Evolutionary conservation across 768 basidiomycete genomes (phyloP).

Genomic region (Lentinula raphanica): DNA sequence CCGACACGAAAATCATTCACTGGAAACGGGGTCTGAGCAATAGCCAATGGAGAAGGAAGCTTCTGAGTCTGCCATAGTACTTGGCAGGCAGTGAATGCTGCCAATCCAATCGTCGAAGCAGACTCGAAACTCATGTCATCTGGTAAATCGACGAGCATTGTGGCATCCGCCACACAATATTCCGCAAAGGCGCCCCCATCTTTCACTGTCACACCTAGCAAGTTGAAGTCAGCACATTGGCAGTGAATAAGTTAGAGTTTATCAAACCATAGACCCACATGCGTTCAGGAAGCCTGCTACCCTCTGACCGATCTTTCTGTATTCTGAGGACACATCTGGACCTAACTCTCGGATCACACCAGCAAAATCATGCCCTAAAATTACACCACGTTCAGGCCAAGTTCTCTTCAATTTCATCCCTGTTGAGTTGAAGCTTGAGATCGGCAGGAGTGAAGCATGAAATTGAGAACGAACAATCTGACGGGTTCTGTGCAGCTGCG

Average conservation of each 20-base stretch:
- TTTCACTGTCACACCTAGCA: not conserved
- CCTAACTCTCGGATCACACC: conserved; percentile 8
- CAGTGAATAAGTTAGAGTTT: not conserved
- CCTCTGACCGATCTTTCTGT: conserved; percentile 3
- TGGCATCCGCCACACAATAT: conserved; percentile 16
- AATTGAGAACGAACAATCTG: conserved; percentile 6
- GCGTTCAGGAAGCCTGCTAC: conserved; percentile 9
- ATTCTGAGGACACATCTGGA: conserved; percentile 4
- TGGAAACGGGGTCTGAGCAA: conserved; percentile 9
- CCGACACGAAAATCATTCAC: conserved; percentile 1
- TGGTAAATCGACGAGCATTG: conserved; percentile 11
- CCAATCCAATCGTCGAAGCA: conserved; percentile 12
- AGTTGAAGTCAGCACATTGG: not conserved
- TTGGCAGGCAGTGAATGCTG: conserved; percentile 15
- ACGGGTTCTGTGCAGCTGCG: conserved; percentile 13
- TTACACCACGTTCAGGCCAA: not conserved
- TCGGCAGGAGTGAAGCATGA: not conserved
- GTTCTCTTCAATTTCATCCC: conserved; percentile 1
- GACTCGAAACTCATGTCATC: conserved; percentile 13
- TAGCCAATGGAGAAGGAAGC: conserved; percentile 12
- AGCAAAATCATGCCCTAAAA: conserved; percentile 10
- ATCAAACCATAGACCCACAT: not conserved
- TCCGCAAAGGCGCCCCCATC: conserved; percentile 11
- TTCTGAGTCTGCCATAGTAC: conserved; percentile 12
- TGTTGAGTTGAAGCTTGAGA: not conserved